These are phyloP conservation scores for Mortierella sp. DNA, from an alignment of 371 early-diverging fungal species.

Conservation along the genomic window DNA sequence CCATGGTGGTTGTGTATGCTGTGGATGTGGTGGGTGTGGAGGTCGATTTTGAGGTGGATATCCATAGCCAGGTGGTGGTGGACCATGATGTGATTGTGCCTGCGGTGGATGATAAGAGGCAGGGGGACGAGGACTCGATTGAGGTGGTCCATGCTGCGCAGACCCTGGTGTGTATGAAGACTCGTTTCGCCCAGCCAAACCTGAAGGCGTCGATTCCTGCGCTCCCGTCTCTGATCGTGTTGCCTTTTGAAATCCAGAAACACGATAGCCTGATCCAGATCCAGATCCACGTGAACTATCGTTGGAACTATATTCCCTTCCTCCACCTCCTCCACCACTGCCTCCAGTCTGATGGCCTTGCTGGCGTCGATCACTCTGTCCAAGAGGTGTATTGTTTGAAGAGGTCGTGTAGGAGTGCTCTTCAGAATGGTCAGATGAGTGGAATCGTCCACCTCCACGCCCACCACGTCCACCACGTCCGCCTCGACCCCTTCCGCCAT, in stretches of 20 bases:
- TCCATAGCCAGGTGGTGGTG: slow-evolving; percentile 28
- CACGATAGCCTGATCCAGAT: slow-evolving; percentile 39
- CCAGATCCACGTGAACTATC: slow-evolving; percentile 12
- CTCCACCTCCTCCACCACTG: slow-evolving; percentile 1
- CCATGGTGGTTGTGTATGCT: slow-evolving; percentile 33
- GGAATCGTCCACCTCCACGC: slow-evolving; percentile 21
- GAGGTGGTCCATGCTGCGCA: neutral
- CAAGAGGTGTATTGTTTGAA: slow-evolving; percentile 38
- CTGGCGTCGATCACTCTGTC: slow-evolving; percentile 32
- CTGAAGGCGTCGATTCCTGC: neutral
- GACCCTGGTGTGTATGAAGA: slow-evolving; percentile 22
- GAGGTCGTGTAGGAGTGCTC: slow-evolving; percentile 28
- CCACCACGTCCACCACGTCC: slow-evolving; percentile 46
- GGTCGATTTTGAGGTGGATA: slow-evolving; percentile 25
- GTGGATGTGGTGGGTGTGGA: slow-evolving; percentile 15
- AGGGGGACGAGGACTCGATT: neutral
- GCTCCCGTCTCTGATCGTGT: slow-evolving; percentile 49
- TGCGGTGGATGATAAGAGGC: slow-evolving; percentile 2
- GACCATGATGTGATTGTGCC: slow-evolving; percentile 4
- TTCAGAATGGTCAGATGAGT: slow-evolving; percentile 12
- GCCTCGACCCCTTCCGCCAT: slow-evolving; percentile 63
- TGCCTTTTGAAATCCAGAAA: slow-evolving; percentile 52
- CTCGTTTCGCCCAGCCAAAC: neutral
- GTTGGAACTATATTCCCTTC: slow-evolving; percentile 12
- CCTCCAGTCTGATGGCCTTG: slow-evolving; percentile 7